Evolutionary conservation across 2,329 filamentous ascomycete species (phyloP), one percentile per base, ranked within the genome.

Genomic region (Thelonectria discophora): DNA sequence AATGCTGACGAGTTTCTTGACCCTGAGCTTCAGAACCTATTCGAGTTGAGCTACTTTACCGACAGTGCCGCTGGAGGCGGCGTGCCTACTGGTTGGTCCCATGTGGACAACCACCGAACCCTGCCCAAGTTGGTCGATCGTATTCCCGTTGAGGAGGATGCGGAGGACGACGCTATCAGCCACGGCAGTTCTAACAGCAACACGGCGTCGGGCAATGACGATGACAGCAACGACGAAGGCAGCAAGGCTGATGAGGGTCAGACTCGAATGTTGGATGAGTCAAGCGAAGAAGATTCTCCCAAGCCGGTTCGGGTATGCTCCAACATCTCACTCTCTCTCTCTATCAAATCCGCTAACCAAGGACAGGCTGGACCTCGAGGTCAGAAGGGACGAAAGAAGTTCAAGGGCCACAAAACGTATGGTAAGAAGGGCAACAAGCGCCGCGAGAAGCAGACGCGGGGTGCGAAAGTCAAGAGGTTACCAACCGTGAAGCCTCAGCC

Each of bases 51-150:
- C 73, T 90, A 91, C 71, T 87, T 90, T 63, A 75, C 79, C 20
- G 84, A 84, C 55, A 64, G 67, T 9, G 76, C 48, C 15, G 45
- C 78, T 1, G 83, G 84, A 20, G 85, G 88, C 21, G 77, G 83
- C 18, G 81, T 96, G 11, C 90, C 91, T 0, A 89, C 87, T 3
- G 92, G 91, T 1, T 94, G 89, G 85, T 85, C 85, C 20, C 79
- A 78, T 2, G 77, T 91, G 2, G 84, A 88, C 15, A 84, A 88
- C 17, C 82, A 82, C 27, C 86, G 84, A 64, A 73, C 81, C 1
- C 88, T 88, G 53, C 86, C 87, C 1, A 84, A 80, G 52, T 77
- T 84, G 45, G 78, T 76, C 32, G 78, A 83, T 40, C 79, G 85
- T 27, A 73, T 78, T 40, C 80, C 80, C 70, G 78, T 81, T 57